These are phyloP conservation scores for Sedum album DNA, from an alignment of 164 flowering plant genomes.

Conservation along the genomic window DNA sequence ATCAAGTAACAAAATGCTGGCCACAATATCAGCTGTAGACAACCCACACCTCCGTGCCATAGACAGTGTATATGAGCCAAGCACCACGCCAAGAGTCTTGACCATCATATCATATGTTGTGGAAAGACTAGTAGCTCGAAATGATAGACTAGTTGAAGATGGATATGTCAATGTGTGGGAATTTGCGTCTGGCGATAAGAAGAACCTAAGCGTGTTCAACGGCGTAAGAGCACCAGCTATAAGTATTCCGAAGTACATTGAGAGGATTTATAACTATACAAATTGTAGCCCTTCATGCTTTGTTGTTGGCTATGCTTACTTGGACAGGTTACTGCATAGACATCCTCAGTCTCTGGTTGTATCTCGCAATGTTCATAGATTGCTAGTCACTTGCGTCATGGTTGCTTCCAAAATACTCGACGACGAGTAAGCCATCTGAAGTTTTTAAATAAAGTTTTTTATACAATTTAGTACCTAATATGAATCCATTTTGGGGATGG, in stretches of 20 bases:
- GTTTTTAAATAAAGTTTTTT: no score
- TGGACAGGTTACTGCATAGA: slow-evolving; percentile 68
- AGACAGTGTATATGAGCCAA: slow-evolving; percentile 14
- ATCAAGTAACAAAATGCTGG: neutral
- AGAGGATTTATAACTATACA: slow-evolving; percentile 81
- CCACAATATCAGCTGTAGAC: slow-evolving; percentile 20
- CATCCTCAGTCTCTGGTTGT: slow-evolving; percentile 69
- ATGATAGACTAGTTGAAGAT: slow-evolving; percentile 32
- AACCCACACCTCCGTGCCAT: slow-evolving; percentile 19
- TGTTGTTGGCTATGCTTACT: slow-evolving; percentile 77
- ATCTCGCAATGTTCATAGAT: slow-evolving; percentile 74
- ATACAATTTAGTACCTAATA: neutral
- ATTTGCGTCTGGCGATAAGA: slow-evolving; percentile 13
- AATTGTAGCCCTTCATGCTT: slow-evolving; percentile 87
- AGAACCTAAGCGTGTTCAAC: slow-evolving; percentile 52
- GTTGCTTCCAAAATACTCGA: slow-evolving; percentile 91
- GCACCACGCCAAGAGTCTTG: slow-evolving; percentile 47
- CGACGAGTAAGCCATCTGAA: slow-evolving; percentile 54
- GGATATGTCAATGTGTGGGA: slow-evolving; percentile 1
- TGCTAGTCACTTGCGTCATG: slow-evolving; percentile 82
- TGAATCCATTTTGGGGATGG: neutral
- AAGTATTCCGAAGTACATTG: slow-evolving; percentile 67
- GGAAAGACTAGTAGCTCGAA: slow-evolving; percentile 73
- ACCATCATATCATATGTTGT: slow-evolving; percentile 43
- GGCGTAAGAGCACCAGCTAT: slow-evolving; percentile 82